These are phyloP conservation scores for Ophiognomonia clavigignenti-juglandacearum DNA, from an alignment of 2,329 filamentous ascomycete genomes.

Conservation along the genomic window DNA sequence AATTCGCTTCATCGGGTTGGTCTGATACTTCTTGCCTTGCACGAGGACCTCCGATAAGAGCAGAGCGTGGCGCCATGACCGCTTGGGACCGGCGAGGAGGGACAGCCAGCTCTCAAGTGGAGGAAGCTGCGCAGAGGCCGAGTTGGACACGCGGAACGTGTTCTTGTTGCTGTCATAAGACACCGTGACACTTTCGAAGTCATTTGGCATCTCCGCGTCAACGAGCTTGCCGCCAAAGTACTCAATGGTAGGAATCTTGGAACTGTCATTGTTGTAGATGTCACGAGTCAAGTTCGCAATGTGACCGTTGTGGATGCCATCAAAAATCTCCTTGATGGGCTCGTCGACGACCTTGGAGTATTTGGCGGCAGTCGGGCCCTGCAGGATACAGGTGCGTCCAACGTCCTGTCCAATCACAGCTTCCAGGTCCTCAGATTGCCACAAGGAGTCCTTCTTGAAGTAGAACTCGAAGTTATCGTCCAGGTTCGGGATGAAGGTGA, in stretches of 20 bases:
- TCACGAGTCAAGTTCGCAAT: constrained; percentile 76
- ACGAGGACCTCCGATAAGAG: constrained; percentile 92
- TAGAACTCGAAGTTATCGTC: constrained; percentile 98
- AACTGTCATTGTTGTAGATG: constrained; percentile 69
- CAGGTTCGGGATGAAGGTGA: constrained; percentile 90
- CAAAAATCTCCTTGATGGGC: constrained; percentile 90
- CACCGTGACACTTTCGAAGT: constrained; percentile 81
- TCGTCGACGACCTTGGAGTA: constrained; percentile 89
- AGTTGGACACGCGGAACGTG: constrained; percentile 76
- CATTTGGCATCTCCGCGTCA: constrained; percentile 64
- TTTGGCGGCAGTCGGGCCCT: constrained; percentile 87
- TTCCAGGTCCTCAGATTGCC: constrained; percentile 97
- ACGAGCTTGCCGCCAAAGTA: constrained; percentile 92
- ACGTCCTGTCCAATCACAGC: constrained; percentile 96
- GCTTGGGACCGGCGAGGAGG: constrained; percentile 76
- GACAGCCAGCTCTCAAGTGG: constrained; percentile 80
- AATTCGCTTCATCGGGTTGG: constrained; percentile 89
- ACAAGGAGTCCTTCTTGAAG: constrained; percentile 99
- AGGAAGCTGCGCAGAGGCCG: constrained; percentile 69
- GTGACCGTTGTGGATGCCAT: constrained; percentile 83
- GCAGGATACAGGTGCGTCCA: constrained; percentile 89
- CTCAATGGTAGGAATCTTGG: constrained; percentile 77
- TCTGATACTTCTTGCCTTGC: constrained; percentile 94
- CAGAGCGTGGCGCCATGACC: constrained; percentile 92
- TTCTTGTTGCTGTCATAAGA: constrained; percentile 75